These are phyloP conservation scores for Candida easanensis DNA, from an alignment of 805 yeast genomes.

Conservation along the genomic window DNA sequence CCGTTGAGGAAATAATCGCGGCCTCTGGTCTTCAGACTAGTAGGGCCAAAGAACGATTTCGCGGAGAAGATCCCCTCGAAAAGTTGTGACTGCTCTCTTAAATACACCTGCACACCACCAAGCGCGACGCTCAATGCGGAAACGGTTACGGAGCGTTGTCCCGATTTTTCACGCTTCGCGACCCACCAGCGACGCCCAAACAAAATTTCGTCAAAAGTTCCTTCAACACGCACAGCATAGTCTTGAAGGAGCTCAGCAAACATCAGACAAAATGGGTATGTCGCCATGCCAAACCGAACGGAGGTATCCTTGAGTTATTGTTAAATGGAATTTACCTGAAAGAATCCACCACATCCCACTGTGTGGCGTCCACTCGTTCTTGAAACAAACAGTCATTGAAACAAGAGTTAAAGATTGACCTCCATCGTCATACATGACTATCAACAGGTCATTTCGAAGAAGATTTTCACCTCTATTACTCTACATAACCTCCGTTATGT, in stretches of 20 bases:
- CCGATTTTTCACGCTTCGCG: constrained; percentile 12
- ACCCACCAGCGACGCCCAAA: constrained; percentile 11
- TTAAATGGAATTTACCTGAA: background rate
- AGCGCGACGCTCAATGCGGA: constrained; percentile 1
- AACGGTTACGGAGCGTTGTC: constrained; percentile 13
- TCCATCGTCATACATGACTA: too few relatives aligned
- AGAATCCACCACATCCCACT: background rate
- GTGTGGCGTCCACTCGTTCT: too few relatives aligned
- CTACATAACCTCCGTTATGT: background rate
- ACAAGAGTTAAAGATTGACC: background rate
- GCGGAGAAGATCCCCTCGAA: constrained; percentile 1
- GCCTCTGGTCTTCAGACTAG: background rate
- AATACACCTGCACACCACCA: constrained; percentile 14
- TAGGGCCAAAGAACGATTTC: constrained; percentile 2
- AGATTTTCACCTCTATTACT: too few relatives aligned
- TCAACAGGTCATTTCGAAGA: too few relatives aligned
- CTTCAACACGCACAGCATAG: constrained; percentile 4
- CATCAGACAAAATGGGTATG: constrained; percentile 18
- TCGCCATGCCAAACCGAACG: background rate
- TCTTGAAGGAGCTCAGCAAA: constrained; percentile 8
- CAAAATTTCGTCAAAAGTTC: constrained; percentile 23
- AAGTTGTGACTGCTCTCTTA: constrained; percentile 15
- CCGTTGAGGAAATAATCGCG: constrained; percentile 15
- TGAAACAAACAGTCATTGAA: background rate
- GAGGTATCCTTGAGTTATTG: background rate